Base-by-base conservation (phyloP, 108 stramenopile genomes). In the Bacterosira constricta region DNA sequence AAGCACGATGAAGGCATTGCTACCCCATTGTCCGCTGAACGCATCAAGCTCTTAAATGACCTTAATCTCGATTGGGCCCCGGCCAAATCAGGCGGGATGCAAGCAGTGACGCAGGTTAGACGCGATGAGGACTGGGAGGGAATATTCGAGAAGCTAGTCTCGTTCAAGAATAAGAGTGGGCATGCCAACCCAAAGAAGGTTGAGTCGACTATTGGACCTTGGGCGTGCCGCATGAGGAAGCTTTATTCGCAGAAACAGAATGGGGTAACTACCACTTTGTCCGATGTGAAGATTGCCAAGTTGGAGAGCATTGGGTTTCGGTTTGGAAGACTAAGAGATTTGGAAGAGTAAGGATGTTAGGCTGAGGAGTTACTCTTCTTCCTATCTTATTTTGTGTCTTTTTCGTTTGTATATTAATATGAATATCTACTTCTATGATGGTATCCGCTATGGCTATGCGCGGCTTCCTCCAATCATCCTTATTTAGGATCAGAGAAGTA, bases 11-110 rank as follows among this genome's bases (percentile, higher is more conserved):
- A 54, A 20, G 71, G 71, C 26, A 41, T 52, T 50, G 21, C 41
- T 8, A 50, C 38, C n/a, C 58, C 49, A 11, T 68, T 91, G 21
- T 87, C 82, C 6, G 59, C 59, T 42, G 85, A 91, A 27, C 75
- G 90, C 17, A 88, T 91, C 53, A 75, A 81, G 17, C 71, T 87
- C 11, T 58, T 90, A n/a, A 76, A 88, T 39, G 68, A 71, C 18
- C 23, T 90, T 27, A 84, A 84, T 4, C 87, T 91, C 44, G 85
- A 83, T 27, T 91, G 90, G 90, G 11, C 20, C 15, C 65, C 65
- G 27, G 51, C 35, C n/a, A 25, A 66, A 18, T 52, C 65, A 1
- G 65, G 65, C 15, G 65, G 44, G 0, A 37, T 66, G 7, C 26
- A 34, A 18, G 51, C 34, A 39, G 31, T 66, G 50, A 50, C 20